phyloP scores from a whole-genome alignment of 768 basidiomycete genomes.

The Phlebiopsis flavidoalba region DNA sequence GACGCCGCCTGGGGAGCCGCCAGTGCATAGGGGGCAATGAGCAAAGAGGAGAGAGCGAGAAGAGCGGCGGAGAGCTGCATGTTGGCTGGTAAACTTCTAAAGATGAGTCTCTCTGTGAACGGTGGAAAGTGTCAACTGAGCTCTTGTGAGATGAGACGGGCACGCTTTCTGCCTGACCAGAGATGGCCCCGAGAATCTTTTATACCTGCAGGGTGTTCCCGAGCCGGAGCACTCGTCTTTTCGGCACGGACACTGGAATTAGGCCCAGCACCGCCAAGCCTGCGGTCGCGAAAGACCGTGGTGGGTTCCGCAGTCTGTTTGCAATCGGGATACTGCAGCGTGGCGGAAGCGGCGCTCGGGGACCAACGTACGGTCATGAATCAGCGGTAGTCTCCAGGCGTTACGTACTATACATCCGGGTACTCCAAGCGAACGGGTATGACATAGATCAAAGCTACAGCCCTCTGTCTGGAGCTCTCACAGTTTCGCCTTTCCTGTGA shows the following conservation, averaged over 20 bases:
- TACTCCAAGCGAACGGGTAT: not conserved
- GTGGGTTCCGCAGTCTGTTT: conserved; percentile 3
- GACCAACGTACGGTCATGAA: not conserved
- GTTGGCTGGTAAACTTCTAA: not conserved
- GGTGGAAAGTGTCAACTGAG: not conserved
- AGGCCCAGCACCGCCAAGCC: not conserved
- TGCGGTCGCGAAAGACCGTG: conserved; percentile 2
- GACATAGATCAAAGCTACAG: not conserved
- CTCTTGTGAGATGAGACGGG: not conserved
- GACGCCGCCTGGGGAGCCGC: not conserved
- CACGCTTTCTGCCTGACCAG: not conserved
- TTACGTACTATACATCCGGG: not conserved
- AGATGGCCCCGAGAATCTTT: not conserved
- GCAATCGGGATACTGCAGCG: not conserved
- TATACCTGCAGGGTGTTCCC: not conserved
- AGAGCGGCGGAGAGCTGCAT: conserved; percentile 1
- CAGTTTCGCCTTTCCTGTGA: conserved; percentile 28
- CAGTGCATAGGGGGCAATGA: not conserved
- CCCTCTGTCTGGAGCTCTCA: not conserved
- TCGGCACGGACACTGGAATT: not conserved
- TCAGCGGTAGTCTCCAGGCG: not conserved
- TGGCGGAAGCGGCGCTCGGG: not conserved
- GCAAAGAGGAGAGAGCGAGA: not conserved
- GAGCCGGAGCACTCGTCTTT: not conserved
- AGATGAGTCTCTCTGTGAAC: not conserved